Evolutionary conservation across 2,329 filamentous ascomycete species (phyloP), one percentile per base, ranked within the genome.

Genomic region (Boeremia exigua): DNA sequence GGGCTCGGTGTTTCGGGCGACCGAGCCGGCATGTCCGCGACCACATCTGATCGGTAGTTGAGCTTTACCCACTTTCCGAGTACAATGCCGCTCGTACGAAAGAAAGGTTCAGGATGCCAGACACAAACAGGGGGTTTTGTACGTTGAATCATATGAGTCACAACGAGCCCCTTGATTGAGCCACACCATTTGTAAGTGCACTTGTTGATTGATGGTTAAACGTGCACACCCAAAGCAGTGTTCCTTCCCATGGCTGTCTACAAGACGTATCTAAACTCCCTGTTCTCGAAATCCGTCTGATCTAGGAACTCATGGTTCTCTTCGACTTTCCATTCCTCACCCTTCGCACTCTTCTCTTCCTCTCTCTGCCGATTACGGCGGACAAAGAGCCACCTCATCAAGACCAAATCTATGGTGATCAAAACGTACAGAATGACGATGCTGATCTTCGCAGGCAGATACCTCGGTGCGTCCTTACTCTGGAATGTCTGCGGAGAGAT

Each of bases 401-500:
- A 30, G 4, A 62, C 34, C 68, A 4, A 72, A 36, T 77, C 62
- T 0, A 73, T 59, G 0, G 70, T 69, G 3, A 72, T 72, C 5
- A 69, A 63, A 7, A 70, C 67, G 44, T 71, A 75, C 4, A 70
- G 62, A 8, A 73, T 71, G n/a, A 77, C 67, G 40, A 80, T 77
- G 4, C 75, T 72, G 32, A 79, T 75, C 59, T 80, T 81, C 2
- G 78, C 48, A 19, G 48, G 48, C 15, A 78, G 36, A 32, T 69
- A 69, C n/a, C 57, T 34, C 12, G 64, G 62, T 6, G 60, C 61
- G 27, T 66, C 62, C 10, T 67, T 65, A 6, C 69, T 64, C 54
- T 75, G 73, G 58, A 80, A 80, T 0, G 75, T 79, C 49, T 78
- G 77, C 1, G 77, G 77, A 0, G 69, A 73, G 43, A 79, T 78